These are phyloP conservation scores for Trypanosoma boissoni DNA, from an alignment of 208 protist genomes.

Conservation along the genomic window DNA sequence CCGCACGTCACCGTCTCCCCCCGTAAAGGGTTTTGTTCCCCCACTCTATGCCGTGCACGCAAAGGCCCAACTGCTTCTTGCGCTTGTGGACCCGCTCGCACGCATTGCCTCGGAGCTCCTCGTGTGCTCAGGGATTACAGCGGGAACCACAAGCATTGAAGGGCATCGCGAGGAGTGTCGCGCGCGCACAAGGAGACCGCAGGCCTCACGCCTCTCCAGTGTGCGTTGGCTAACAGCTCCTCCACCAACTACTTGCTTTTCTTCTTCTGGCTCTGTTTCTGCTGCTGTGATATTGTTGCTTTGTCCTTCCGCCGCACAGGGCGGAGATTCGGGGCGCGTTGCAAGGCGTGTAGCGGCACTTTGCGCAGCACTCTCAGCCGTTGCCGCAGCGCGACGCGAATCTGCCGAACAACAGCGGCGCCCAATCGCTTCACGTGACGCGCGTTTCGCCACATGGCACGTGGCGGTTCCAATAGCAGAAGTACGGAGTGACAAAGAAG, in stretches of 20 bases:
- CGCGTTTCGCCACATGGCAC: constrained; percentile 12
- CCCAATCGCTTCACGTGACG: background rate
- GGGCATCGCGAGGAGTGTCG: too few relatives aligned
- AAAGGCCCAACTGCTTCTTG: constrained; percentile 24
- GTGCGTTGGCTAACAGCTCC: constrained; percentile 20
- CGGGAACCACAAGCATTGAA: too few relatives aligned
- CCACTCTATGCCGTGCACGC: constrained; percentile 25
- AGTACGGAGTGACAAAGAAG: too few relatives aligned
- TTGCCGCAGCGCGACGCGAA: background rate
- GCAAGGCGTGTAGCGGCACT: constrained; percentile 16
- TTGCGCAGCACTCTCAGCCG: constrained; percentile 13
- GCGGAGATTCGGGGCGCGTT: constrained; percentile 10
- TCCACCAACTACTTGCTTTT: background rate
- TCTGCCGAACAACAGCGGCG: background rate
- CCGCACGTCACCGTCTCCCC: too few relatives aligned
- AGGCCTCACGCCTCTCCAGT: constrained; percentile 4
- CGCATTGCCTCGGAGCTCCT: constrained; percentile 13
- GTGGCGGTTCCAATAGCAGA: constrained; percentile 10
- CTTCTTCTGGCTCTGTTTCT: background rate
- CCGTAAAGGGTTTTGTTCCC: constrained; percentile 24
- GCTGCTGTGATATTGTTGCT: constrained; percentile 22
- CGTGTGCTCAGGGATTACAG: background rate
- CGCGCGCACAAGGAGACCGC: background rate
- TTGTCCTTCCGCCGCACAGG: constrained; percentile 23
- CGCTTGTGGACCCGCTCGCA: constrained; percentile 16